Evolutionary conservation across 257 asterid species (phyloP).

Genomic region (Solanum piurae): DNA sequence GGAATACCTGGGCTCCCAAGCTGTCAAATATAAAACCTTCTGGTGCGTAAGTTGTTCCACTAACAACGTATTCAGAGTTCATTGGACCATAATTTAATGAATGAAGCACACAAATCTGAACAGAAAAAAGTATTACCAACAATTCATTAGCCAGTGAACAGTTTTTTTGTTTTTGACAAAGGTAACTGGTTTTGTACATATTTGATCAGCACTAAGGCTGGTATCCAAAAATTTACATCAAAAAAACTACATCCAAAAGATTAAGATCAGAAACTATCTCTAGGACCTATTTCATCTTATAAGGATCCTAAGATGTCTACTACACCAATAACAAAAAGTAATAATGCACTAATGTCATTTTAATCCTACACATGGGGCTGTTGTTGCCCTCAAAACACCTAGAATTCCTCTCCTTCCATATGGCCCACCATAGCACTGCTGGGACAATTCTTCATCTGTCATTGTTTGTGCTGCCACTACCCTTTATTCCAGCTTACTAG

Average conservation of each 20-base stretch:
- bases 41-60: conserved; percentile 96
- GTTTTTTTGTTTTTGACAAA: background rate
- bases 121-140: background rate
- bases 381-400: background rate
- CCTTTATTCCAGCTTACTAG: background rate
- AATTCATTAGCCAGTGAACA: background rate
- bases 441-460: background rate
- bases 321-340: background rate
- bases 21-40: conserved; percentile 76
- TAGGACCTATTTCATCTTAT: background rate
- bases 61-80: conserved; percentile 63
- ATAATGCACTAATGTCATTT: background rate
- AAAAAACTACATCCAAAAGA: background rate
- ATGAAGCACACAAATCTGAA: conserved; percentile 81
- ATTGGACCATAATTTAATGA: conserved; percentile 54
- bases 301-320: background rate
- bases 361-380: background rate
- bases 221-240: background rate
- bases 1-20: conserved; percentile 51
- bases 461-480: background rate
- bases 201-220: background rate
- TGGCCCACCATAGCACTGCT: background rate
- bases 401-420: background rate
- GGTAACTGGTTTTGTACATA: background rate
- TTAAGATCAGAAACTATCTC: background rate